phyloP scores from a whole-genome alignment of 495 filamentous ascomycete genomes.

The Monascus purpureus region DNA sequence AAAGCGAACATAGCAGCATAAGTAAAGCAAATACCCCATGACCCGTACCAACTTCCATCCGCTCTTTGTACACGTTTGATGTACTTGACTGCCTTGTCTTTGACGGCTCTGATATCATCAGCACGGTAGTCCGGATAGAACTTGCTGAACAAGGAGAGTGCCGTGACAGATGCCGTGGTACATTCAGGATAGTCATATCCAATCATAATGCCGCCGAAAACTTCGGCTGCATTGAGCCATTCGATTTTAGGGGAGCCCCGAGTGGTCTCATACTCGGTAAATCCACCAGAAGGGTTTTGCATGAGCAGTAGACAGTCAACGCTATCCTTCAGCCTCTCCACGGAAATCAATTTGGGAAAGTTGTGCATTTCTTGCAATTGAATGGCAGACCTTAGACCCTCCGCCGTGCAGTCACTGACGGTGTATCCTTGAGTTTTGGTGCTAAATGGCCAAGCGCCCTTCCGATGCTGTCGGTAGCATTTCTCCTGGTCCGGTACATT shows the following conservation, averaged over 20 bases:
- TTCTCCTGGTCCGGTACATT: conserved; percentile 63
- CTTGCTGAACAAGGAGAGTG: conserved; percentile 65
- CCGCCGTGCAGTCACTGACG: conserved; percentile 85
- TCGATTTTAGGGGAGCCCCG: conserved; percentile 69
- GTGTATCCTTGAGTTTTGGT: conserved; percentile 86
- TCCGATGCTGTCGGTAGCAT: conserved; percentile 84
- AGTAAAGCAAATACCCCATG: conserved; percentile 95
- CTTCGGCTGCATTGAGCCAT: conserved; percentile 84
- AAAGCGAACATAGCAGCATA: conserved; percentile 94
- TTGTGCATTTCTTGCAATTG: conserved; percentile 67
- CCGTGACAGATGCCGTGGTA: conserved; percentile 90
- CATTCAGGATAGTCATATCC: conserved; percentile 97
- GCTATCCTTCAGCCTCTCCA: conserved; percentile 66
- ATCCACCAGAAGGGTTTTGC: conserved; percentile 81
- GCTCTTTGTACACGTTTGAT: conserved; percentile 66
- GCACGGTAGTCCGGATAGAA: conserved; percentile 68
- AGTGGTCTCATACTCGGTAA: conserved; percentile 76
- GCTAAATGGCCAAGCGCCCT: conserved; percentile 92
- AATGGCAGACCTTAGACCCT: conserved; percentile 77
- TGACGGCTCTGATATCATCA: conserved; percentile 58
- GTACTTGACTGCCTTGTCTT: conserved; percentile 56
- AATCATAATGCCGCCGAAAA: conserved; percentile 95
- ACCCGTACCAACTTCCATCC: conserved; percentile 91
- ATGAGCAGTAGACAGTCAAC: conserved; percentile 84
- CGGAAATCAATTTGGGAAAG: conserved; percentile 61